phyloP scores from a whole-genome alignment of 805 yeast genomes.

The Candida takata region DNA sequence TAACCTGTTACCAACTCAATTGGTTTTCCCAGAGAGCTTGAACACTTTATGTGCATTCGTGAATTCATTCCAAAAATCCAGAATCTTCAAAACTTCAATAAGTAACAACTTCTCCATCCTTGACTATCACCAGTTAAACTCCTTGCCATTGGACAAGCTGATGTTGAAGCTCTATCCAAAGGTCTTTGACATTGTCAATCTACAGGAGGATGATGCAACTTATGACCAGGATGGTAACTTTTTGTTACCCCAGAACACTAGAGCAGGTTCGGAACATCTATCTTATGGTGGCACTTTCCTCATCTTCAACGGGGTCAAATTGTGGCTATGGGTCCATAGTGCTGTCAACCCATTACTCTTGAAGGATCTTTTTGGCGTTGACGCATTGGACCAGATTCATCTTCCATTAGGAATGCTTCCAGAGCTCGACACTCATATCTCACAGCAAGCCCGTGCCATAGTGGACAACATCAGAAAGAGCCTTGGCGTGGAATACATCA shows the following conservation, averaged over 20 bases:
- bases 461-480: constrained; percentile 47
- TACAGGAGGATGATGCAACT: constrained; percentile 51
- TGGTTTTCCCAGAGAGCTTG: constrained; percentile 77
- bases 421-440: constrained; percentile 58
- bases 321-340: constrained; percentile 62
- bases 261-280: constrained; percentile 35
- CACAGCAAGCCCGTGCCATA: constrained; percentile 58
- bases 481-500: constrained; percentile 32
- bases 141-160: constrained; percentile 49
- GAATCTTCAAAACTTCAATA: constrained; percentile 40
- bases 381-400: constrained; percentile 24
- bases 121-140: constrained; percentile 41
- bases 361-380: constrained; percentile 68
- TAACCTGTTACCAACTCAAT: constrained; percentile 46
- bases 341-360: constrained; percentile 60
- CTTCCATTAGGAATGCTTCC: constrained; percentile 51
- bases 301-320: constrained; percentile 57
- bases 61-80: constrained; percentile 63
- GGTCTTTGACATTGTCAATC: constrained; percentile 62
- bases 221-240: constrained; percentile 36
- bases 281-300: constrained; percentile 72
- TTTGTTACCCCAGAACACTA: constrained; percentile 42
- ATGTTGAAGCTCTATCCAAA: constrained; percentile 73
- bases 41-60: constrained; percentile 62
- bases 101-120: constrained; percentile 61